phyloP scores from a whole-genome alignment of 768 basidiomycete species.

The Pleurotus salmoneostramineus region DNA sequence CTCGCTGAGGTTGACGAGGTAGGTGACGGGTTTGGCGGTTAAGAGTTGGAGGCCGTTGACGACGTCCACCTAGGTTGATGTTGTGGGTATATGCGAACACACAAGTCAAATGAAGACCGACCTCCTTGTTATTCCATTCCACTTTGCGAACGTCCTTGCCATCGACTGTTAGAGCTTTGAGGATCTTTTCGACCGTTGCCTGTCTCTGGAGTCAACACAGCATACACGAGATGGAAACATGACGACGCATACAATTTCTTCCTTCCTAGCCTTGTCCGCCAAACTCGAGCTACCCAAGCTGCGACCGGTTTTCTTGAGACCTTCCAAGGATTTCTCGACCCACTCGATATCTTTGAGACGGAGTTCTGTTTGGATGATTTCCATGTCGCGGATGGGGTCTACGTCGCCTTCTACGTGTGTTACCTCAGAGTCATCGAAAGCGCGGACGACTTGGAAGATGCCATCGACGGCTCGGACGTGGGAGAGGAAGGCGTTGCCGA shows the following conservation, averaged over 20 bases:
- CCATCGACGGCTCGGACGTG: conserved; percentile 98
- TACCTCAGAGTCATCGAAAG: conserved; percentile 99
- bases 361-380: conserved; percentile 92
- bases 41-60: conserved; percentile 87
- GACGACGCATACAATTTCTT: conserved; percentile 71
- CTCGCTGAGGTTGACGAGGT: conserved; percentile 96
- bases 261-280: conserved; percentile 94
- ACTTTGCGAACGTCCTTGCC: conserved; percentile 89
- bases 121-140: conserved; percentile 98
- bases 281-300: conserved; percentile 71
- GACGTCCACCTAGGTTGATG: conserved; percentile 68
- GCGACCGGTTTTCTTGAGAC: conserved; percentile 69
- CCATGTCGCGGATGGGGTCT: conserved; percentile 93
- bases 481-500: conserved; percentile 96
- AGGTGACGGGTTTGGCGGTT: conserved; percentile 96
- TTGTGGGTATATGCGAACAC: neutral
- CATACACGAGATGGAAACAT: conserved; percentile 9
- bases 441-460: conserved; percentile 97
- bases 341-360: conserved; percentile 98
- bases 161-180: conserved; percentile 74
- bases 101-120: conserved; percentile 15
- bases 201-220: conserved; percentile 17
- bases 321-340: conserved; percentile 89
- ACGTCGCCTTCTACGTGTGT: conserved; percentile 99
- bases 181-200: conserved; percentile 84